Evolutionary conservation across 306 rosid genomes (phyloP).

Genomic region (Quercus aquifolioides): DNA sequence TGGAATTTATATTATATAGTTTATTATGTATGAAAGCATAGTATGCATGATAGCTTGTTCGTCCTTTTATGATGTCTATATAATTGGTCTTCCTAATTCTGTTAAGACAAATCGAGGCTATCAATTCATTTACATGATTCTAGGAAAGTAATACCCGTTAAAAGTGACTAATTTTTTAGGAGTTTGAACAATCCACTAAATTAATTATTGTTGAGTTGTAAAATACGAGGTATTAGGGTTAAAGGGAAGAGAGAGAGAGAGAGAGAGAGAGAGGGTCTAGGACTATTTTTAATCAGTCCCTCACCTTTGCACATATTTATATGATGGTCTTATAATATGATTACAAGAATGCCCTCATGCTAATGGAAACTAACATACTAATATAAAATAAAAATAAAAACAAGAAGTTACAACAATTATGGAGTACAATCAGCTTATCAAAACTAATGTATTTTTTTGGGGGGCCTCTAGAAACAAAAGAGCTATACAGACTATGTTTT

Average conservation of each 20-base stretch:
- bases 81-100: neutral
- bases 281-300: no score
- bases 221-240: no score
- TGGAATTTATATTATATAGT: no score
- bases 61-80: neutral
- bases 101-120: no score
- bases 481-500: neutral
- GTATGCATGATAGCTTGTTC: slow-evolving; percentile 14
- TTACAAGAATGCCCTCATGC: no score
- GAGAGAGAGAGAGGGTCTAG: no score
- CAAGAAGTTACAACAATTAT: neutral
- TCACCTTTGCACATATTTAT: no score
- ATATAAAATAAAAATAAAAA: no score
- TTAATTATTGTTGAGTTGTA: neutral
- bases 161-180: neutral
- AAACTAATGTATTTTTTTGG: neutral
- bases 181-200: neutral
- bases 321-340: no score
- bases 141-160: neutral
- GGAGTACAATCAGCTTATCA: neutral
- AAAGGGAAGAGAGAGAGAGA: no score
- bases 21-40: neutral
- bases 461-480: neutral
- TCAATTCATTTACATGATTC: neutral
- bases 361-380: no score